Conservation (phyloP, 345 rosid genomes). For the Rhizophora mangle region DNA sequence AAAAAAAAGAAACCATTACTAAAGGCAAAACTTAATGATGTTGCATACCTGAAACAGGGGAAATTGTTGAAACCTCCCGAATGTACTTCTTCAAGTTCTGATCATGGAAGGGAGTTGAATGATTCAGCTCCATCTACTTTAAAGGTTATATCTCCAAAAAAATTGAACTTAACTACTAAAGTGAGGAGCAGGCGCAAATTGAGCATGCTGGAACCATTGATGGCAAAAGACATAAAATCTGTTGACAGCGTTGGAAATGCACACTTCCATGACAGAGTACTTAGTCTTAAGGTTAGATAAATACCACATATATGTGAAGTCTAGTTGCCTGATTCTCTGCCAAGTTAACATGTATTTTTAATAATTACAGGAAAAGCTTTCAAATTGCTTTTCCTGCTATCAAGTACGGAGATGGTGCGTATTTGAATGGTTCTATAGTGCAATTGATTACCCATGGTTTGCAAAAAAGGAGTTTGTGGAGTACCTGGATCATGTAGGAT, state of each 20-base stretch:
- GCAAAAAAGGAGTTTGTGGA: constrained; percentile 93
- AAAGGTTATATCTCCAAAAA: constrained; percentile 31
- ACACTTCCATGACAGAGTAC: constrained; percentile 30
- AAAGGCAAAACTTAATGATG: constrained; percentile 47
- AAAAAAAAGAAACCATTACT: constrained; percentile 25
- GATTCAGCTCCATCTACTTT: constrained; percentile 43
- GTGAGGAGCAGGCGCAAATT: constrained; percentile 69
- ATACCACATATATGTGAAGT: constrained; percentile 9
- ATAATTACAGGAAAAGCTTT: constrained; percentile 64
- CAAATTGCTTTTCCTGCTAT: constrained; percentile 54
- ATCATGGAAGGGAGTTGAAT: constrained; percentile 43
- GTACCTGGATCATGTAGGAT: constrained; percentile 89
- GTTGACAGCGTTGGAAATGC: constrained; percentile 36
- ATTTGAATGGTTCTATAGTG: constrained; percentile 95
- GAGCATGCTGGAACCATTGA: constrained; percentile 37
- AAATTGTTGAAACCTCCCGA: constrained; percentile 47
- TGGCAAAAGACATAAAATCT: constrained; percentile 31
- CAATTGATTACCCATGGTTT: constrained; percentile 96
- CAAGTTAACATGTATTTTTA: constrained; percentile 20
- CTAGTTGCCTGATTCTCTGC: constrained; percentile 22
- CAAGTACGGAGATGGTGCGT: constrained; percentile 83
- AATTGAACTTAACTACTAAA: constrained; percentile 59
- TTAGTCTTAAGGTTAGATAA: constrained; percentile 41
- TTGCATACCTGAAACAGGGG: constrained; percentile 44
- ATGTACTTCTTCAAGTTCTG: constrained; percentile 41